These are phyloP conservation scores for Penicillium lividum DNA, from an alignment of 495 filamentous ascomycete species.

Conservation along the genomic window DNA sequence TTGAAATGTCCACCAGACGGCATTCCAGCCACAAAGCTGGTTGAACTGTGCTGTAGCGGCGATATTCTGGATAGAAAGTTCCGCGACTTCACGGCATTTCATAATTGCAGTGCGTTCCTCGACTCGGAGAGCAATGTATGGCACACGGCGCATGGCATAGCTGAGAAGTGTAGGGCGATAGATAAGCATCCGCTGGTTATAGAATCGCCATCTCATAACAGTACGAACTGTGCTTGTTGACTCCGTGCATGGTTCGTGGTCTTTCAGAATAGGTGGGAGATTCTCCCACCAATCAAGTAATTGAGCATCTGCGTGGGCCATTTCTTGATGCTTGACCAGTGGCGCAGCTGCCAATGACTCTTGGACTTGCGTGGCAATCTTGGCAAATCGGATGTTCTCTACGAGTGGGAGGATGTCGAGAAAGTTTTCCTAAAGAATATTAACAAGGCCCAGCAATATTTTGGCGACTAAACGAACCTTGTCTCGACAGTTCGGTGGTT, in stretches of 20 bases:
- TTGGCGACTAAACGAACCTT: slow-evolving; percentile 31
- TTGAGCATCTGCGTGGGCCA: slow-evolving; percentile 63
- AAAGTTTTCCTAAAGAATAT: slow-evolving; percentile 38
- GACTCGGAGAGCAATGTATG: slow-evolving; percentile 54
- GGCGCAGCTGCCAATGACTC: slow-evolving; percentile 72
- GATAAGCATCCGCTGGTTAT: slow-evolving; percentile 77
- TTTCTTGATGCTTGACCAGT: slow-evolving; percentile 63
- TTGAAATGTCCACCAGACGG: slow-evolving; percentile 82
- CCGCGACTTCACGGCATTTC: slow-evolving; percentile 68
- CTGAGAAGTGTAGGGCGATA: slow-evolving; percentile 73
- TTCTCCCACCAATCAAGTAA: slow-evolving; percentile 70
- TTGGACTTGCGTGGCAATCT: slow-evolving; percentile 75
- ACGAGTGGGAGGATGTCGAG: slow-evolving; percentile 69
- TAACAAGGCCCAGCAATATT: slow-evolving; percentile 25
- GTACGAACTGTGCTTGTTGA: slow-evolving; percentile 67
- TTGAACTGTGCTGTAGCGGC: slow-evolving; percentile 65
- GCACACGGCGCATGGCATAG: slow-evolving; percentile 65
- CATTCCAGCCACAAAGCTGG: slow-evolving; percentile 80
- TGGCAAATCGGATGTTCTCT: slow-evolving; percentile 79
- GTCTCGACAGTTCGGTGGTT: slow-evolving; percentile 61
- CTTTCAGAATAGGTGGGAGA: slow-evolving; percentile 69
- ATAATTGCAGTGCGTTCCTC: slow-evolving; percentile 72
- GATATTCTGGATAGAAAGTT: slow-evolving; percentile 71
- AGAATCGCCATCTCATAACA: slow-evolving; percentile 82
- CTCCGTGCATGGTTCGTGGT: slow-evolving; percentile 68